A percentile compares a stretch with the other conserved stretches of the same genome.
phyloP scores from a whole-genome alignment of 139 green algal species.

The Volvox reticuliferus region DNA sequence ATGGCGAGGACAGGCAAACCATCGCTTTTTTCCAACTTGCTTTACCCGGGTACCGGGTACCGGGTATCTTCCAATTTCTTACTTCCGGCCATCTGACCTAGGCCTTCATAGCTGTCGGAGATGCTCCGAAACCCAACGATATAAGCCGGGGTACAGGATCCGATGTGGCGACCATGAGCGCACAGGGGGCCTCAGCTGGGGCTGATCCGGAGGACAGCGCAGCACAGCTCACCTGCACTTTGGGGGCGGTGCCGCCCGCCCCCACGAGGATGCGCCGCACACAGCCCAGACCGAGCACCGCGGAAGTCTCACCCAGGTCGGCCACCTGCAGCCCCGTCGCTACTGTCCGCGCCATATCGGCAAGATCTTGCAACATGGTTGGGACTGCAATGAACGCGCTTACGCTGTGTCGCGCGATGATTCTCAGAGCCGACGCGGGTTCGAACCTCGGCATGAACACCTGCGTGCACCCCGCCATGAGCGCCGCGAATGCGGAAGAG shows the following conservation, averaged over 20 bases:
- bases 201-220: too few species aligned
- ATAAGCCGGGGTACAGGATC: too few species aligned
- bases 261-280: conserved; percentile 52
- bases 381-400: conserved; percentile 90
- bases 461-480: conserved; percentile 80
- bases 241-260: conserved; percentile 38
- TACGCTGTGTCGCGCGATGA: conserved; percentile 64
- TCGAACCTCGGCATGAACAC: conserved; percentile 67
- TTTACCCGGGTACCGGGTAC: too few species aligned
- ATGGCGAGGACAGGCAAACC: too few species aligned
- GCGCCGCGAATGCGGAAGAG: conserved; percentile 80
- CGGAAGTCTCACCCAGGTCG: background rate
- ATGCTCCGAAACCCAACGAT: too few species aligned
- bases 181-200: too few species aligned
- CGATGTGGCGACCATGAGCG: too few species aligned
- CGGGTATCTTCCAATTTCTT: too few species aligned
- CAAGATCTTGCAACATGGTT: conserved; percentile 87
- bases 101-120: too few species aligned
- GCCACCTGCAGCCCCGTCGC: background rate
- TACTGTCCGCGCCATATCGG: background rate
- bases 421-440: background rate
- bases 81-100: too few species aligned
- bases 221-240: conserved; percentile 36
- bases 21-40: too few species aligned
- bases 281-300: background rate